Evolutionary conservation across 75 land plant genomes (phyloP).

Genomic region (Picea sitchensis): DNA sequence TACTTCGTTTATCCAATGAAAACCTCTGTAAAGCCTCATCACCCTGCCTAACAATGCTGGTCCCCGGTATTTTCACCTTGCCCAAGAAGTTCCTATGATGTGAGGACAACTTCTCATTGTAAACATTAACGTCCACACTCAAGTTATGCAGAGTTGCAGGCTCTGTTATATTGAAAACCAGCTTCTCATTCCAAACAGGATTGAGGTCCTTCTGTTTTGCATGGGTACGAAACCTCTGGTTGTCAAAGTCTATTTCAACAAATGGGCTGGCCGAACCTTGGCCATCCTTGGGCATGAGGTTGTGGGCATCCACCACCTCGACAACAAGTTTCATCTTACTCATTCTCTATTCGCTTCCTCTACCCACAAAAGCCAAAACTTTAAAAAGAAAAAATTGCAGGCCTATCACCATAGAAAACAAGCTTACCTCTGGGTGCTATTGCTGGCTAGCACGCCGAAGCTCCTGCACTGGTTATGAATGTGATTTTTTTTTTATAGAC

Average conservation of each 20-base stretch:
- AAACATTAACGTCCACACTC: conserved; percentile 43
- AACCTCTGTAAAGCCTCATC: conserved; percentile 47
- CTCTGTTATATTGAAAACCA: conserved; percentile 37
- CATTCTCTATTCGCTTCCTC: background rate
- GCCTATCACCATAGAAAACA: conserved; percentile 3
- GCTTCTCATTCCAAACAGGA: conserved; percentile 71
- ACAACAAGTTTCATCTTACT: conserved; percentile 39
- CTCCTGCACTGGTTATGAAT: background rate
- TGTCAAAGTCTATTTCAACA: conserved; percentile 58
- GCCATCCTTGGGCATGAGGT: conserved; percentile 74
- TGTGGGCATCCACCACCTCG: conserved; percentile 51
- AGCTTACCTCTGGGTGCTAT: background rate
- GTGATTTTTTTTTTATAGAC: background rate
- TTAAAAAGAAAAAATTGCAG: background rate
- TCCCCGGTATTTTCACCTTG: conserved; percentile 35
- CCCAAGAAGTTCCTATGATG: conserved; percentile 54
- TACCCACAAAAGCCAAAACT: background rate
- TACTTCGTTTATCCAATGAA: conserved; percentile 48
- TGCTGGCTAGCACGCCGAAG: background rate
- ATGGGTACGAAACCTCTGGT: conserved; percentile 44
- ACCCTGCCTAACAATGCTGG: conserved; percentile 34
- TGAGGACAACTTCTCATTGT: conserved; percentile 45
- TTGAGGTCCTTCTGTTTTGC: conserved; percentile 50
- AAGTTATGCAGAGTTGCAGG: conserved; percentile 17
- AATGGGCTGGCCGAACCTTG: conserved; percentile 54